These are phyloP conservation scores for Mycena albidolilacea DNA, from an alignment of 768 basidiomycete genomes.

Conservation along the genomic window DNA sequence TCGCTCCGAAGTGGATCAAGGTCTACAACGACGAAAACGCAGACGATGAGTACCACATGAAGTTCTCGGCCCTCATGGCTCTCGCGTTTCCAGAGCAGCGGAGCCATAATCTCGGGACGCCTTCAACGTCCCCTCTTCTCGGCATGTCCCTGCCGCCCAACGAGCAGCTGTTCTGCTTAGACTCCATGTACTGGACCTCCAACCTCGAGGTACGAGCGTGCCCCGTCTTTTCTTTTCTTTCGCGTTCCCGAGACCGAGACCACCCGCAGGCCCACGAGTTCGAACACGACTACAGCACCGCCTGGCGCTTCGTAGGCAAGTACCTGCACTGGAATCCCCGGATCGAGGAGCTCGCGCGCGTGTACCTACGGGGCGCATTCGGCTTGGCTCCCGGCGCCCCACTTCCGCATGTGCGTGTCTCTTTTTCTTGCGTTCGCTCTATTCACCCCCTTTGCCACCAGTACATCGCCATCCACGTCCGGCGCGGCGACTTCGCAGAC, in stretches of 20 bases:
- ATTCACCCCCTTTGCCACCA: slow-evolving; percentile 19
- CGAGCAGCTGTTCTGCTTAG: slow-evolving; percentile 44
- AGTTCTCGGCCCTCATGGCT: slow-evolving; percentile 39
- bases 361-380: slow-evolving; percentile 46
- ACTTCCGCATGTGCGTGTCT: slow-evolving; percentile 42
- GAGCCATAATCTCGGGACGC: not conserved
- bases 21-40: not conserved
- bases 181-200: slow-evolving; percentile 43
- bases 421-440: slow-evolving; percentile 14
- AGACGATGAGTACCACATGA: slow-evolving; percentile 24
- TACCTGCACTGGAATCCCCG: slow-evolving; percentile 49
- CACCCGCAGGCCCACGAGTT: slow-evolving; percentile 12
- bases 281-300: slow-evolving; percentile 48
- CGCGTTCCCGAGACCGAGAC: slow-evolving; percentile 31
- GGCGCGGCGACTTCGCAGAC: slow-evolving; percentile 52
- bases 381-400: slow-evolving; percentile 36
- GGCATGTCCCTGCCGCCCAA: slow-evolving; percentile 37
- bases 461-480: slow-evolving; percentile 57
- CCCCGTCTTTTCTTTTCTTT: slow-evolving; percentile 37
- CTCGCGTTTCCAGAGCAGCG: slow-evolving; percentile 41
- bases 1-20: slow-evolving; percentile 43
- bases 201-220: slow-evolving; percentile 28
- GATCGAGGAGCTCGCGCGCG: slow-evolving; percentile 44
- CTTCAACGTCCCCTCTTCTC: slow-evolving; percentile 38
- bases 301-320: slow-evolving; percentile 52